Percentiles rank a stretch among this genome's conserved stretches.
Evolutionary conservation across 2,329 filamentous ascomycete genomes (phyloP).

Genomic region (Diplodia mutila): DNA sequence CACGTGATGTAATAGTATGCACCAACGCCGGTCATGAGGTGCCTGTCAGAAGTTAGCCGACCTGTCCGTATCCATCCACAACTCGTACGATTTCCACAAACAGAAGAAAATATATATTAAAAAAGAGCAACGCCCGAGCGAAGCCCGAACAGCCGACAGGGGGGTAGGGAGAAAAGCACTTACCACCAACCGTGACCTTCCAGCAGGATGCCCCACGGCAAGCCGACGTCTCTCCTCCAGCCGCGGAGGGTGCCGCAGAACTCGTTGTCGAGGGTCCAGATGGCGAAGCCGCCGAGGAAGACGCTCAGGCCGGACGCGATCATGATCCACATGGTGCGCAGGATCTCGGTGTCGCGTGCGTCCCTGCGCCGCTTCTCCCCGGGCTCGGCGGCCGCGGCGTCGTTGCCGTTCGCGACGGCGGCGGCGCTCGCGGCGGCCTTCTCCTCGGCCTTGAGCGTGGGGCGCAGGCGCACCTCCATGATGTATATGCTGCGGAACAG

Average conservation of each 20-base stretch:
- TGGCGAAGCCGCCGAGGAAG: constrained; percentile 73
- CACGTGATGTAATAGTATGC: constrained; percentile 85
- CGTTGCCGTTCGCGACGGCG: background rate
- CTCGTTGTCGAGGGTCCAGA: constrained; percentile 82
- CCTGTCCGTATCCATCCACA: background rate
- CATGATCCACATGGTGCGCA: constrained; percentile 76
- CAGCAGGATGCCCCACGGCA: constrained; percentile 79
- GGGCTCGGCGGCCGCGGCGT: constrained; percentile 13
- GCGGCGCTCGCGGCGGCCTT: constrained; percentile 38
- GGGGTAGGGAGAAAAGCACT: constrained; percentile 33
- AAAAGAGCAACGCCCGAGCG: constrained; percentile 4
- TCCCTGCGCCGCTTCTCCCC: constrained; percentile 52
- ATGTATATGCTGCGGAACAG: constrained; percentile 75
- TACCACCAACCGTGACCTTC: constrained; percentile 76
- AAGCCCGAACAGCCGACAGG: background rate
- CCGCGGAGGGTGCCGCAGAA: constrained; percentile 68
- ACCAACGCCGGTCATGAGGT: constrained; percentile 78
- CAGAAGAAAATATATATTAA: background rate
- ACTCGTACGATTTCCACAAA: background rate
- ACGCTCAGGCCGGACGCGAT: constrained; percentile 68
- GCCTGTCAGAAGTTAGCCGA: constrained; percentile 52
- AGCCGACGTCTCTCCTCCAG: constrained; percentile 69
- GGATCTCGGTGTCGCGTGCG: constrained; percentile 58
- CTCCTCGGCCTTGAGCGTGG: constrained; percentile 52
- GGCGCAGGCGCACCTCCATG: constrained; percentile 70